A percentile compares a stretch with the other conserved stretches of the same genome.
Evolutionary conservation across 805 yeast genomes (phyloP).

Genomic region (Suhomyces pyralidae): DNA sequence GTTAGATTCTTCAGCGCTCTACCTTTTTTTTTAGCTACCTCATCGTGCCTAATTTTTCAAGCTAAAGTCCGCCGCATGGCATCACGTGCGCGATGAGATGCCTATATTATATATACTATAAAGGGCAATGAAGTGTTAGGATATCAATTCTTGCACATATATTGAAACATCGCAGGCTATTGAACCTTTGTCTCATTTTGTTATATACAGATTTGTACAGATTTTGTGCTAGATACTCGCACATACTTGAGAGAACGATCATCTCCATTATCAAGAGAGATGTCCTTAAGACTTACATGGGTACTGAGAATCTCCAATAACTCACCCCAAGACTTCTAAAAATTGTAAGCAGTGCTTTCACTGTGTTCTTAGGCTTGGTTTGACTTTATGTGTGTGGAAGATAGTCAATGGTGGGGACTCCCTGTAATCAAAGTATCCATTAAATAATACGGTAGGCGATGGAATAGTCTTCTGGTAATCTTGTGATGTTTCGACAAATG

Average conservation of each 20-base stretch:
- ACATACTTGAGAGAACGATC: too few relatives aligned
- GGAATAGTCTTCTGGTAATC: too few relatives aligned
- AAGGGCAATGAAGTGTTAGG: too few relatives aligned
- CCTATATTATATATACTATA: not conserved
- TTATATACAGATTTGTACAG: not conserved
- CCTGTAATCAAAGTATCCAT: too few relatives aligned
- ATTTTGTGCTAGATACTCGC: too few relatives aligned
- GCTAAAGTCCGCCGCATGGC: not conserved
- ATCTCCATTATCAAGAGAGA: too few relatives aligned
- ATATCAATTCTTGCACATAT: too few relatives aligned
- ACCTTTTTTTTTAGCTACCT: constrained; percentile 6
- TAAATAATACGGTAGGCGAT: too few relatives aligned
- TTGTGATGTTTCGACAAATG: too few relatives aligned
- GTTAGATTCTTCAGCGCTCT: not conserved
- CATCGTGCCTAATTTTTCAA: constrained; percentile 8
- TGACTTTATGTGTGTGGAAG: not conserved
- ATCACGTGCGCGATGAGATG: constrained; percentile 6
- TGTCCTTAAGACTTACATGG: not conserved
- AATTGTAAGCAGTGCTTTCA: too few relatives aligned
- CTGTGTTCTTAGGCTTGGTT: not conserved
- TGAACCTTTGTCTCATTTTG: not conserved
- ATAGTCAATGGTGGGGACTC: too few relatives aligned
- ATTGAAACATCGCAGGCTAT: too few relatives aligned
- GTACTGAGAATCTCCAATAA: not conserved
- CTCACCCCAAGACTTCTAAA: not conserved